Percentiles rank a stretch among this genome's conserved stretches.
Evolutionary conservation across 2,329 filamentous ascomycete species (phyloP).

Genomic region (Fusarium illudens): DNA sequence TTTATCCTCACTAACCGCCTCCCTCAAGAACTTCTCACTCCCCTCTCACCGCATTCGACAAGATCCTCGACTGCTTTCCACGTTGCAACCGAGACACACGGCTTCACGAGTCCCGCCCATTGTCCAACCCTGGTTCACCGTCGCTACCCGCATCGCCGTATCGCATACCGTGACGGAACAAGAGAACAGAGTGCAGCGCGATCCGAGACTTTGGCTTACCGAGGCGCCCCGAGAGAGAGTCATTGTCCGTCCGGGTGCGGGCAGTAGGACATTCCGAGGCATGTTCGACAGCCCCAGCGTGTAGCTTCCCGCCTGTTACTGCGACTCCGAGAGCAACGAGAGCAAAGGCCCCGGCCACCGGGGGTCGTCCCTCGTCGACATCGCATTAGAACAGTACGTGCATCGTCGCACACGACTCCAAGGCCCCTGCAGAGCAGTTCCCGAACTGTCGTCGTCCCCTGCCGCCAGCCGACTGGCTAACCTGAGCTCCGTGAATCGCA

Average conservation of each 20-base stretch:
- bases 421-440: conserved; percentile 35
- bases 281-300: conserved; percentile 49
- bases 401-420: conserved; percentile 48
- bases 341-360: conserved; percentile 38
- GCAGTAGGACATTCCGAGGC: conserved; percentile 48
- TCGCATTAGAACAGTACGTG: conserved; percentile 53
- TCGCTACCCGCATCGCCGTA: conserved; percentile 33
- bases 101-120: conserved; percentile 31
- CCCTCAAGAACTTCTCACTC: conserved; percentile 10
- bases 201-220: conserved; percentile 32
- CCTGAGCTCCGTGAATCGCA: conserved; percentile 25
- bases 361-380: conserved; percentile 43
- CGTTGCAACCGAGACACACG: conserved; percentile 45
- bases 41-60: conserved; percentile 38
- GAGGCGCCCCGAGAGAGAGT: conserved; percentile 22
- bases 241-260: conserved; percentile 47
- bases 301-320: conserved; percentile 45
- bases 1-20: conserved; percentile 23
- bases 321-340: conserved; percentile 39
- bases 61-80: conserved; percentile 24
- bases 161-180: conserved; percentile 29
- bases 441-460: conserved; percentile 30
- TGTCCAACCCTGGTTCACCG: conserved; percentile 37
- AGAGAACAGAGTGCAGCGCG: conserved; percentile 14
- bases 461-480: conserved; percentile 37